A percentile compares a stretch with the other conserved stretches of the same genome.
phyloP scores from a whole-genome alignment of 176 grass and related monocot species.

The Alopecurus myosuroides region DNA sequence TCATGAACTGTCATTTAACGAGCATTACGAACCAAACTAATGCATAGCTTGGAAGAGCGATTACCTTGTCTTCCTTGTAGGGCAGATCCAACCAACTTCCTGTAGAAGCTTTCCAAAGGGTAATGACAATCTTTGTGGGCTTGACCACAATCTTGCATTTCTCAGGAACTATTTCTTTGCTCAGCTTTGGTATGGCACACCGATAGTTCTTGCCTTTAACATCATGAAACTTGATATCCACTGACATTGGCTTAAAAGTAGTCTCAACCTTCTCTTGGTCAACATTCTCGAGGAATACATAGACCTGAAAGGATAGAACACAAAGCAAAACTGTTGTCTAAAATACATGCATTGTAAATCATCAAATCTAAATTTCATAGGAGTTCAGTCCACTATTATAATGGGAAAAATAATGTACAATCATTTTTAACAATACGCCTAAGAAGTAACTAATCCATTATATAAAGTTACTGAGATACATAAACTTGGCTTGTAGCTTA shows the following conservation, averaged over 20 bases:
- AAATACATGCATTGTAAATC: not conserved
- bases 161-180: slow-evolving; percentile 84
- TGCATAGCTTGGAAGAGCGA: not conserved
- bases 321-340: slow-evolving; percentile 14
- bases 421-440: not conserved
- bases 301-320: slow-evolving; percentile 40
- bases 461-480: not conserved
- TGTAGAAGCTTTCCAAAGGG: slow-evolving; percentile 68
- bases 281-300: slow-evolving; percentile 62
- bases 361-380: not conserved
- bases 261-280: slow-evolving; percentile 65
- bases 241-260: slow-evolving; percentile 53
- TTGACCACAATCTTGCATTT: slow-evolving; percentile 85
- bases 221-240: slow-evolving; percentile 83
- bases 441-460: not conserved
- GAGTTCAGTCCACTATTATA: not conserved
- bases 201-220: slow-evolving; percentile 86
- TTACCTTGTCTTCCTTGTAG: slow-evolving; percentile 91
- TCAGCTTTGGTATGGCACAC: slow-evolving; percentile 71
- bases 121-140: slow-evolving; percentile 66
- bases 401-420: not conserved
- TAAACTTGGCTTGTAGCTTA: not conserved
- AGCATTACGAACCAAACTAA: not conserved
- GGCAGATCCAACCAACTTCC: slow-evolving; percentile 81
- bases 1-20: not conserved